Evolutionary conservation across 169 alveolate species (phyloP).

Genomic region (Eimeria acervulina): DNA sequence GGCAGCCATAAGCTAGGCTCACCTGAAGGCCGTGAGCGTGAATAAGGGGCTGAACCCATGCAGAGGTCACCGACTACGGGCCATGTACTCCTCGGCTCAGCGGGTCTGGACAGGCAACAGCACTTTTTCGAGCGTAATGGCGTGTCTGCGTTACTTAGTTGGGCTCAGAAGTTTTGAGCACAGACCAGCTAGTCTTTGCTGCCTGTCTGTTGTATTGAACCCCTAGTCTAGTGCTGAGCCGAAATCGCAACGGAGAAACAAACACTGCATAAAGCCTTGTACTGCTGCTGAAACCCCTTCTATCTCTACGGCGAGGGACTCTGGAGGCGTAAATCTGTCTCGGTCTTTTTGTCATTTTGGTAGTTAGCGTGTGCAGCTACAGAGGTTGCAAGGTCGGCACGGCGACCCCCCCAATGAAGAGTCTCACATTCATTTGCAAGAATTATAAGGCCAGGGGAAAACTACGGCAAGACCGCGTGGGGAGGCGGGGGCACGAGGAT

Average conservation of each 20-base stretch:
- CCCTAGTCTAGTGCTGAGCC: not conserved
- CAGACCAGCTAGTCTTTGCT: not conserved
- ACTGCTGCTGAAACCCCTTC: not conserved
- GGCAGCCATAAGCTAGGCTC: not conserved
- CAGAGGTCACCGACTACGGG: not conserved
- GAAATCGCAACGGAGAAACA: not conserved
- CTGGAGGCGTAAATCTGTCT: too few species aligned
- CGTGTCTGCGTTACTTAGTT: not conserved
- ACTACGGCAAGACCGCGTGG: constrained; percentile 57
- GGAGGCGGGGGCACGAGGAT: constrained; percentile 72
- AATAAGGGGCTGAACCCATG: not conserved
- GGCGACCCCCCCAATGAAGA: too few species aligned
- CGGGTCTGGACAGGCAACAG: not conserved
- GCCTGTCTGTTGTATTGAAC: not conserved
- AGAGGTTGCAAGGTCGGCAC: too few species aligned
- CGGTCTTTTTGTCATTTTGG: too few species aligned
- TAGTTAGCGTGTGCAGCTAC: too few species aligned
- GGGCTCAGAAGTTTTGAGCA: not conserved
- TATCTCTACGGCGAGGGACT: not conserved
- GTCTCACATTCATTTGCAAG: too few species aligned
- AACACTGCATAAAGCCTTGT: not conserved
- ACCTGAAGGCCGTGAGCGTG: not conserved
- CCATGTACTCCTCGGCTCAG: not conserved
- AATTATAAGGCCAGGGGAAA: too few species aligned
- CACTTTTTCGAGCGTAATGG: not conserved